Conservation (phyloP, 2,329 filamentous ascomycete species). For the Hypomyces perniciosus region DNA sequence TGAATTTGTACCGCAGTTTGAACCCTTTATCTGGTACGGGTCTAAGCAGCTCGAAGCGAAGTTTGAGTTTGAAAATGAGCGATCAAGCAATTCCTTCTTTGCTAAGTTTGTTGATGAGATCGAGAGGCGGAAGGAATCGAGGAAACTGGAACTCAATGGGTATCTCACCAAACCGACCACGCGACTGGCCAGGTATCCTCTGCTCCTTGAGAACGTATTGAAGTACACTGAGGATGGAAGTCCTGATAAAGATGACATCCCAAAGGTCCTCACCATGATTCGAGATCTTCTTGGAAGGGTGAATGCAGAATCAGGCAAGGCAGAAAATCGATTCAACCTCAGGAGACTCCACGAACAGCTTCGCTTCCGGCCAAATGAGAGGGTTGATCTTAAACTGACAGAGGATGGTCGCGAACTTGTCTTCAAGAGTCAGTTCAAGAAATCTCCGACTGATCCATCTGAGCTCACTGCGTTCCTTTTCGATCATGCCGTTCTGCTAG, state of each 20-base stretch:
- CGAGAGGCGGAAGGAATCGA: slow-evolving; percentile 89
- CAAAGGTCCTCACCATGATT: slow-evolving; percentile 80
- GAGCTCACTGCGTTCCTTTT: slow-evolving; percentile 95
- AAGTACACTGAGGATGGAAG: slow-evolving; percentile 89
- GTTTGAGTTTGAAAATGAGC: slow-evolving; percentile 96
- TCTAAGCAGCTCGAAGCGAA: slow-evolving; percentile 95
- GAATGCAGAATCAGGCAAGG: slow-evolving; percentile 92
- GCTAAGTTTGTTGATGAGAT: slow-evolving; percentile 93
- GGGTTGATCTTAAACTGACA: slow-evolving; percentile 87
- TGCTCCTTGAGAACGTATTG: slow-evolving; percentile 83
- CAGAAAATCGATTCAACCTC: slow-evolving; percentile 95
- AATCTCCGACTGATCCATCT: slow-evolving; percentile 76
- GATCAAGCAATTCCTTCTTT: slow-evolving; percentile 77
- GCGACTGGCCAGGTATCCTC: slow-evolving; percentile 84
- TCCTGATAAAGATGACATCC: slow-evolving; percentile 86
- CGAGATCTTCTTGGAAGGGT: slow-evolving; percentile 81
- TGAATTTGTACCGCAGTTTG: slow-evolving; percentile 85
- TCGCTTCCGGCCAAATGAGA: slow-evolving; percentile 83
- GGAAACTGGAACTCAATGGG: slow-evolving; percentile 93
- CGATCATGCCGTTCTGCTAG: slow-evolving; percentile 89
- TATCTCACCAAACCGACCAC: slow-evolving; percentile 98
- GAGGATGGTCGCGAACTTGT: slow-evolving; percentile 90
- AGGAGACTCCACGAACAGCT: slow-evolving; percentile 87
- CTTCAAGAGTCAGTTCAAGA: slow-evolving; percentile 92
- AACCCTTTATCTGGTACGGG: slow-evolving; percentile 94